phyloP scores from a whole-genome alignment of 2,329 filamentous ascomycete genomes.

The Tothia fuscella region DNA sequence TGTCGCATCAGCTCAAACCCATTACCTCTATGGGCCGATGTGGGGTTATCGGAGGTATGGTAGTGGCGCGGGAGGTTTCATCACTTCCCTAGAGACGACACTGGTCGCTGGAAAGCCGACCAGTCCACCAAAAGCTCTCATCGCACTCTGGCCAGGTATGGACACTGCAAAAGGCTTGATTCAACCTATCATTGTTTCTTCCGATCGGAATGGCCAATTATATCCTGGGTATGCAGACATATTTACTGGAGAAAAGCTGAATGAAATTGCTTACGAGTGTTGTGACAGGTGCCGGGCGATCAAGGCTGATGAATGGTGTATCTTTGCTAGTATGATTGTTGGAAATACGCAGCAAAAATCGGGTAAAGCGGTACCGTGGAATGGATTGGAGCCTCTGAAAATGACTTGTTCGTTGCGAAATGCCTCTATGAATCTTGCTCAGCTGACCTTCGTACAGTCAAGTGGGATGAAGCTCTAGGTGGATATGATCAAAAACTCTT shows the following conservation, averaged over 20 bases:
- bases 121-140: neutral
- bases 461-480: constrained; percentile 5
- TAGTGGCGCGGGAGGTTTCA: neutral
- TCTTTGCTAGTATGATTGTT: constrained; percentile 3
- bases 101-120: constrained; percentile 3
- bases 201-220: neutral
- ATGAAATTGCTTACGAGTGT: too few species aligned
- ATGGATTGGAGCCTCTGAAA: constrained; percentile 3
- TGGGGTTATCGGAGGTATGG: constrained; percentile 1
- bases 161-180: constrained; percentile 5
- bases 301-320: too few species aligned
- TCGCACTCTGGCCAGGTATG: constrained; percentile 10
- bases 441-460: neutral
- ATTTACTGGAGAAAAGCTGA: neutral
- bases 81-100: constrained; percentile 6
- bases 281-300: too few species aligned
- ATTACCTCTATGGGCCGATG: constrained; percentile 3
- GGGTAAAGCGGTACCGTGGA: constrained; percentile 4
- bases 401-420: constrained; percentile 8
- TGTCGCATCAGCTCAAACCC: too few species aligned
- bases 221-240: neutral
- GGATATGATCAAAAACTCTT: constrained; percentile 8
- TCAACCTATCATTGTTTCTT: constrained; percentile 8
- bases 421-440: too few species aligned
- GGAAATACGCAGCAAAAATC: neutral